A percentile compares a stretch with the other conserved stretches of the same genome.
Evolutionary conservation across 2,329 filamentous ascomycete genomes (phyloP).

Genomic region (Verticillium albo-atrum): DNA sequence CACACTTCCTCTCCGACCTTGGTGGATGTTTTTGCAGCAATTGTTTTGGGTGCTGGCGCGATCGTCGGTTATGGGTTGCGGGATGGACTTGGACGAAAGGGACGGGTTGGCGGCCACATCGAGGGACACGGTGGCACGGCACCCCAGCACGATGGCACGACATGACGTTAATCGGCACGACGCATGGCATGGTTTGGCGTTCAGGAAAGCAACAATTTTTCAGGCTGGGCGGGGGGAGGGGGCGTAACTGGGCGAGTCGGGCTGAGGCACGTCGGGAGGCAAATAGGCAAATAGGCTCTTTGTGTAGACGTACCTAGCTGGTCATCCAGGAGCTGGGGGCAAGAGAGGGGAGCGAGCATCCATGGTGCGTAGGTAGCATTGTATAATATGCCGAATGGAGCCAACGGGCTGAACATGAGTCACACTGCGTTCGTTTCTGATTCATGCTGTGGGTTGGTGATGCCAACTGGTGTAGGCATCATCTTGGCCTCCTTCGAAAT

Average conservation of each 20-base stretch:
- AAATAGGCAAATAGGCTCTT: neutral
- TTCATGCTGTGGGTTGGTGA: too few relatives aligned
- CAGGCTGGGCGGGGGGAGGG: neutral
- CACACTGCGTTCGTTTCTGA: neutral
- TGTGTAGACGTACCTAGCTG: neutral
- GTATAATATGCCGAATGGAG: neutral
- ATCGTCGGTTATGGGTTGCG: neutral
- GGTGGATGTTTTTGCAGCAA: neutral
- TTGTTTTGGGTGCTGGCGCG: neutral
- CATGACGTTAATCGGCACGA: constrained; percentile 7
- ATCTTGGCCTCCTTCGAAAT: neutral
- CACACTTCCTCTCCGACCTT: too few relatives aligned
- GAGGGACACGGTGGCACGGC: neutral
- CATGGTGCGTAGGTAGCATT: neutral
- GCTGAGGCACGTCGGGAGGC: neutral
- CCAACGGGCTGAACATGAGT: neutral
- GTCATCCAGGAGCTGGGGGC: neutral
- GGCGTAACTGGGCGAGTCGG: neutral
- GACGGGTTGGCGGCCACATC: neutral
- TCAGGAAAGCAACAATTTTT: constrained; percentile 8
- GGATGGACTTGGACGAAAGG: neutral
- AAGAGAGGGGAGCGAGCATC: neutral
- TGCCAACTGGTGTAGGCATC: too few relatives aligned
- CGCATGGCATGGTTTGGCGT: constrained; percentile 30
- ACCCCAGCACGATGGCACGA: constrained; percentile 9